A percentile compares a stretch with the other conserved stretches of the same genome.
Evolutionary conservation across 208 protist species (phyloP).

Genomic region (Polymyxa betae): DNA sequence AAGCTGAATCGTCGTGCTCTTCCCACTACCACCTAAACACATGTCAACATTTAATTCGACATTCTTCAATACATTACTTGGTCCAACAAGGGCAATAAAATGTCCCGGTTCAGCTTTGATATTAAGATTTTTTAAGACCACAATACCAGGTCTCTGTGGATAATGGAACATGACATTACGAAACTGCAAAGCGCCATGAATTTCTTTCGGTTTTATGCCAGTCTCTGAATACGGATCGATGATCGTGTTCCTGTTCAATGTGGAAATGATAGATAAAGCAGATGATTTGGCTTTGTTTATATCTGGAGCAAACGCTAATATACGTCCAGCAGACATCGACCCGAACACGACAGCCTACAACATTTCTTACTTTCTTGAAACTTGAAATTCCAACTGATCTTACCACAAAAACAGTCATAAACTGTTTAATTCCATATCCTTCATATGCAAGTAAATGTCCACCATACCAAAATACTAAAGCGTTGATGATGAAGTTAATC

Average conservation of each 20-base stretch:
- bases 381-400: not conserved
- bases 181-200: slow-evolving; percentile 59
- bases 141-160: slow-evolving; percentile 53
- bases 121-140: slow-evolving; percentile 56
- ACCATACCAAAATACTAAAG: not conserved
- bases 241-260: not conserved
- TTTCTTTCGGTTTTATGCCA: not conserved
- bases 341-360: not conserved
- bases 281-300: not conserved
- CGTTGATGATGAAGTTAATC: not conserved
- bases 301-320: not conserved
- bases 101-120: slow-evolving; percentile 52
- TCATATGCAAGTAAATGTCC: not conserved
- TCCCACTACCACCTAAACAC: slow-evolving; percentile 65
- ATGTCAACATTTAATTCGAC: too few relatives aligned
- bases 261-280: not conserved
- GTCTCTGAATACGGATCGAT: not conserved
- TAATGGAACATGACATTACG: slow-evolving; percentile 63
- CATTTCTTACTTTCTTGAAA: not conserved
- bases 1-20: slow-evolving; percentile 71
- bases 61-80: too few relatives aligned
- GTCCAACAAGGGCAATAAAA: slow-evolving; percentile 63
- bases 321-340: not conserved
- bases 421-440: not conserved
- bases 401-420: not conserved